Percentiles rank a stretch among this genome's conserved stretches.
These are phyloP conservation scores for Pichia sp. DNA, from an alignment of 1,139 yeast species.

Conservation along the genomic window DNA sequence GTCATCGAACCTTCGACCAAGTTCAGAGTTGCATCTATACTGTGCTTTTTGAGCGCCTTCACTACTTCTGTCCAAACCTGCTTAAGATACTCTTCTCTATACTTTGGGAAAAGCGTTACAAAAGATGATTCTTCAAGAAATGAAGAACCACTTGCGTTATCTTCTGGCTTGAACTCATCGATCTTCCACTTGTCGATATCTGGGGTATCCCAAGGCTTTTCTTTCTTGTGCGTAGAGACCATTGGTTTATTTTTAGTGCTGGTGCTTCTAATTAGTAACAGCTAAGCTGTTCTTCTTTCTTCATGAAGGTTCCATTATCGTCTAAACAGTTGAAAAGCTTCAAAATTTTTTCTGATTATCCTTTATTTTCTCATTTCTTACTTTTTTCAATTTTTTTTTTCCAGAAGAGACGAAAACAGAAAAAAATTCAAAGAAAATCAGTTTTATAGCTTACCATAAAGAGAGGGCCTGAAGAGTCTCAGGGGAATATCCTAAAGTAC, in stretches of 20 bases:
- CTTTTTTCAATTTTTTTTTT: not conserved
- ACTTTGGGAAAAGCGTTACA: conserved; percentile 93
- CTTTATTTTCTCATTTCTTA: not conserved
- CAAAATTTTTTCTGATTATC: not conserved
- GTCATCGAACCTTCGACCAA: conserved; percentile 97
- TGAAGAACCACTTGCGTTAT: conserved; percentile 77
- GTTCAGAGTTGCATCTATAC: conserved; percentile 77
- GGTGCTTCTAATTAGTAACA: not conserved
- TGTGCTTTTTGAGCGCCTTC: conserved; percentile 63
- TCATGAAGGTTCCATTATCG: not conserved
- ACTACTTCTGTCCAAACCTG: conserved; percentile 95
- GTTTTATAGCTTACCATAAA: too few relatives aligned
- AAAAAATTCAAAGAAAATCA: not conserved
- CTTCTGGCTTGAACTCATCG: conserved; percentile 87
- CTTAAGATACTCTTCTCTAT: conserved; percentile 85
- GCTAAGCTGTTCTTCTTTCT: not conserved
- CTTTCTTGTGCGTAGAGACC: conserved; percentile 91
- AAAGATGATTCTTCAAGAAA: conserved; percentile 94
- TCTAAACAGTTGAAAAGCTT: not conserved
- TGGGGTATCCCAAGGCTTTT: conserved; percentile 97
- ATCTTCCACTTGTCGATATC: conserved; percentile 92
- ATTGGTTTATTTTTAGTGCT: conserved; percentile 27
- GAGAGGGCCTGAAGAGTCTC: too few relatives aligned
- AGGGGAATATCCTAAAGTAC: too few relatives aligned
- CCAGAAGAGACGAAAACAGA: not conserved